Percentiles rank a stretch among this genome's conserved stretches.
These are phyloP conservation scores for Phlyctochytrium bullatum DNA, from an alignment of 192 early-diverging fungal species.

Conservation along the genomic window DNA sequence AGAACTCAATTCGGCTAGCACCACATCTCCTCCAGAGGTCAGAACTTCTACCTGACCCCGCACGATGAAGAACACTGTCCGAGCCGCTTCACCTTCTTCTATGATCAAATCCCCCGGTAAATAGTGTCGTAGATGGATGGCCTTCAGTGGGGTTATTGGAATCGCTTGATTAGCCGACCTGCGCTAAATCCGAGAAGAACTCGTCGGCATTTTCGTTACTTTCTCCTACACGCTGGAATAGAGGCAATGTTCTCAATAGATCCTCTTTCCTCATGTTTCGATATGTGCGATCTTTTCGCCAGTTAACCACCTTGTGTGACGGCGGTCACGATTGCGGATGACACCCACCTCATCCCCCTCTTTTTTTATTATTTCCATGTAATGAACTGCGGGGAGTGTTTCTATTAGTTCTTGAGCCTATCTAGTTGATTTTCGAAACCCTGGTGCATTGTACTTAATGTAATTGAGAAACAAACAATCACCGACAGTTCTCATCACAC, in stretches of 20 bases:
- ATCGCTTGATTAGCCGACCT: not conserved
- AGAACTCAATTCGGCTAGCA: constrained; percentile 39
- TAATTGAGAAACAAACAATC: too few relatives aligned
- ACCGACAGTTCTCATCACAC: too few relatives aligned
- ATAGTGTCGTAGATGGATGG: constrained; percentile 48
- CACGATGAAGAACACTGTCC: constrained; percentile 73
- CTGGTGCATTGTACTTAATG: too few relatives aligned
- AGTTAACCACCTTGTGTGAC: too few relatives aligned
- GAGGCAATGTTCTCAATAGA: not conserved
- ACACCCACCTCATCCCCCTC: too few relatives aligned
- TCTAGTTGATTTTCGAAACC: too few relatives aligned
- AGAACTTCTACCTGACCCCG: constrained; percentile 65
- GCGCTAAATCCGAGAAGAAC: not conserved
- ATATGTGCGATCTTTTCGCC: too few relatives aligned
- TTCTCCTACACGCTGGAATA: not conserved
- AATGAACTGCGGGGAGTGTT: too few relatives aligned
- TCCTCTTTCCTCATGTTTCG: too few relatives aligned
- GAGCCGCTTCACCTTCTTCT: constrained; percentile 58
- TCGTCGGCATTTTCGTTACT: not conserved
- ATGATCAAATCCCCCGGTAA: constrained; percentile 55
- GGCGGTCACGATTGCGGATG: too few relatives aligned
- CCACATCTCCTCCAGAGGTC: constrained; percentile 50
- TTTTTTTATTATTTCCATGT: too few relatives aligned
- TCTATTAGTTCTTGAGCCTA: too few relatives aligned
- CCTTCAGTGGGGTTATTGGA: constrained; percentile 1